Evolutionary conservation across 345 rosid species (phyloP).

Genomic region (Passiflora organensis): DNA sequence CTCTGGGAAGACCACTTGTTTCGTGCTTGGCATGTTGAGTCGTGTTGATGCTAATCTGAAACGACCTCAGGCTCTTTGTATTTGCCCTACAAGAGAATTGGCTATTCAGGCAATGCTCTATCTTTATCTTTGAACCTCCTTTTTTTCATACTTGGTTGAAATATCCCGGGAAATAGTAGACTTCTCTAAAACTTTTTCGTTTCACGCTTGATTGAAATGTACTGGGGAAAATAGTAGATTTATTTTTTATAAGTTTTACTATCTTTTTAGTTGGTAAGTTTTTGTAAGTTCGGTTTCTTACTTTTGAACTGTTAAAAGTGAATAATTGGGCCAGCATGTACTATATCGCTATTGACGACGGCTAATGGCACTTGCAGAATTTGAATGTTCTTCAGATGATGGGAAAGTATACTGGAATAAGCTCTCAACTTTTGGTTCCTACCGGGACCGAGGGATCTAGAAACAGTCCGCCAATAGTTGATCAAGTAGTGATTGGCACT

Average conservation of each 20-base stretch:
- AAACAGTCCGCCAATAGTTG: slow-evolving; percentile 40
- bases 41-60: slow-evolving; percentile 55
- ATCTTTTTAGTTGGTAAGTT: too few species aligned
- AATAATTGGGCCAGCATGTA: too few species aligned
- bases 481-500: slow-evolving; percentile 91
- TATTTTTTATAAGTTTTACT: too few species aligned
- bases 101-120: slow-evolving; percentile 86
- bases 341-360: too few species aligned
- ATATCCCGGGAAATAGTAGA: too few species aligned
- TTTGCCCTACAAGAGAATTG: slow-evolving; percentile 92
- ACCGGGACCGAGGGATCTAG: slow-evolving; percentile 33
- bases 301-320: too few species aligned
- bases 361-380: slow-evolving; percentile 56
- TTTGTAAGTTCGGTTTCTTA: too few species aligned
- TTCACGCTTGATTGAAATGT: too few species aligned
- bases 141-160: too few species aligned
- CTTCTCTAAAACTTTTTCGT: too few species aligned
- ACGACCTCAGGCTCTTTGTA: slow-evolving; percentile 86
- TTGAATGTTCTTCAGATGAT: slow-evolving; percentile 83
- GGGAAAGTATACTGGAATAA: slow-evolving; percentile 90
- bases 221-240: too few species aligned
- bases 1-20: slow-evolving; percentile 96
- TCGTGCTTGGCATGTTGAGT: slow-evolving; percentile 90
- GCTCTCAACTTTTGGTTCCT: slow-evolving; percentile 70
- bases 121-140: too few species aligned